phyloP scores from a whole-genome alignment of 23 red algal genomes.

The Gracilariopsis chorda region DNA sequence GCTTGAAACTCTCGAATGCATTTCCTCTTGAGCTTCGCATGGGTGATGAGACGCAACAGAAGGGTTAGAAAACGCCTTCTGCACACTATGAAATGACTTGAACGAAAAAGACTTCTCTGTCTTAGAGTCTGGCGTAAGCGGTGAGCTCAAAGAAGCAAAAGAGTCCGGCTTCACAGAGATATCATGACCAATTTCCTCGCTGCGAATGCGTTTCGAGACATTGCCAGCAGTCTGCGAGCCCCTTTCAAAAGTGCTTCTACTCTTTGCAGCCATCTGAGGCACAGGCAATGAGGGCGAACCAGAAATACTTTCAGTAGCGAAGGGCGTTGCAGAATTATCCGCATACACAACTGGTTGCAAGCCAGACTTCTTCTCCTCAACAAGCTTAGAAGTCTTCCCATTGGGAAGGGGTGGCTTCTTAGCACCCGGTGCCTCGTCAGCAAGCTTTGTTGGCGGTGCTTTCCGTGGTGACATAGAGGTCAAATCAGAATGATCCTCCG shows the following conservation, averaged over 20 bases:
- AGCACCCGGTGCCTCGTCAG: background rate
- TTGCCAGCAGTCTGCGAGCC: background rate
- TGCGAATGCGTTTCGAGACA: background rate
- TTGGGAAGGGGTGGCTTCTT: constrained; percentile 7
- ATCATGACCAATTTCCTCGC: background rate
- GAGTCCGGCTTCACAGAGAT: background rate
- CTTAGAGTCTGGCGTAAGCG: constrained; percentile 2
- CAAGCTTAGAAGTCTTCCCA: constrained; percentile 9
- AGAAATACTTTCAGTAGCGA: background rate
- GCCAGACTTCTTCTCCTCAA: constrained; percentile 14
- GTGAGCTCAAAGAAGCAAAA: constrained; percentile 7
- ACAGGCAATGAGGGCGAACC: background rate
- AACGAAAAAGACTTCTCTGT: constrained; percentile 18
- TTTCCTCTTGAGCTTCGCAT: background rate
- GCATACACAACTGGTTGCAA: constrained; percentile 2
- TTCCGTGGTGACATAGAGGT: background rate
- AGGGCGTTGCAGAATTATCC: background rate
- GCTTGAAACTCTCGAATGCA: background rate
- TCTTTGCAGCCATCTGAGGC: background rate
- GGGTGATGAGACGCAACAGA: no score
- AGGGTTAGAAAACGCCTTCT: background rate
- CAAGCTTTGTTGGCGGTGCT: background rate
- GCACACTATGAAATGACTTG: background rate
- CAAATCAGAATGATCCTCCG: background rate
- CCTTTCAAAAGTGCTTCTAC: background rate